Evolutionary conservation across 2,329 filamentous ascomycete genomes (phyloP).

Genomic region (Fusarium lateritium): DNA sequence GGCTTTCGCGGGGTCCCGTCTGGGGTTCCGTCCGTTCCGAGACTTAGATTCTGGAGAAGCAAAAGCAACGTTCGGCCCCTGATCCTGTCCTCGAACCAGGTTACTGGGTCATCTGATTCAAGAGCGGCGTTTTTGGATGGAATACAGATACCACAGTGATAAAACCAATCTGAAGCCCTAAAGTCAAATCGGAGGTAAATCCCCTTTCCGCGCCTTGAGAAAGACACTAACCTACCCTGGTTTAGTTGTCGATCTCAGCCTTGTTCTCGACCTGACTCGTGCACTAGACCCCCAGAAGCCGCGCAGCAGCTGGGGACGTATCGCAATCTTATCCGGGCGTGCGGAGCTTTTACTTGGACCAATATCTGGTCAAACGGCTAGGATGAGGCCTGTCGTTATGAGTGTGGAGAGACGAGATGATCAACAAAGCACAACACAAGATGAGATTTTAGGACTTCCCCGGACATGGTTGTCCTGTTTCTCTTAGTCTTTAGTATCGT

Average conservation of each 20-base stretch:
- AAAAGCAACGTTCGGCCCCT: not conserved
- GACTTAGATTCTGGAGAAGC: slow-evolving; percentile 3
- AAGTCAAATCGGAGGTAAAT: slow-evolving; percentile 5
- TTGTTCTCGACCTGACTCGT: slow-evolving; percentile 14
- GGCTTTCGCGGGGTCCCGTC: not conserved
- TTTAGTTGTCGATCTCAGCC: slow-evolving; percentile 22
- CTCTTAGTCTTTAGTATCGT: not conserved
- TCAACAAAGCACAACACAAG: not conserved
- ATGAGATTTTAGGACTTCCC: slow-evolving; percentile 5
- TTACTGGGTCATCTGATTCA: not conserved
- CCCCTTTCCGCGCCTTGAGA: not conserved
- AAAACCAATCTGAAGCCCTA: slow-evolving; percentile 8
- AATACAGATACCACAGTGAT: not conserved
- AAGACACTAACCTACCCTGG: not conserved
- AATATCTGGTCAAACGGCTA: not conserved
- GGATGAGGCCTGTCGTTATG: slow-evolving; percentile 2
- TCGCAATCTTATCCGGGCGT: slow-evolving; percentile 12
- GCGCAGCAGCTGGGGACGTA: not conserved
- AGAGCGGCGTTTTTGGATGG: not conserved
- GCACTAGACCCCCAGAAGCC: slow-evolving; percentile 8
- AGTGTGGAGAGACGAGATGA: not conserved
- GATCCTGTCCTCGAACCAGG: slow-evolving; percentile 2
- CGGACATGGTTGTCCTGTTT: not conserved
- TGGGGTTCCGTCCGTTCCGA: slow-evolving; percentile 1
- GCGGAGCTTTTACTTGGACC: slow-evolving; percentile 1